Evolutionary conservation across 805 yeast genomes (phyloP), one percentile per base, ranked within the genome.

Genomic region (Clavispora vitiphila): DNA sequence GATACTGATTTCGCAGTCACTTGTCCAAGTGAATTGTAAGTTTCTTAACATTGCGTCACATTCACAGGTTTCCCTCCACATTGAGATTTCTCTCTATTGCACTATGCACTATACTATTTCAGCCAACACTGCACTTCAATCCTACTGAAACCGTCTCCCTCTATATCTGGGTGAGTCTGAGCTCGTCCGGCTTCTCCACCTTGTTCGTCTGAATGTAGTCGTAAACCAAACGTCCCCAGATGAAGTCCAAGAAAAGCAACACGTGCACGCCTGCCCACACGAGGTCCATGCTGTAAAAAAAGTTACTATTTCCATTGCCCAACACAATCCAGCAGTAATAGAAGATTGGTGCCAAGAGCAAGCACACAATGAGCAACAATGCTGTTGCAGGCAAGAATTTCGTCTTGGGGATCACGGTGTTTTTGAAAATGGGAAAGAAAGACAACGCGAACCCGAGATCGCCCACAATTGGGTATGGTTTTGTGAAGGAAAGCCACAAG

Each of bases 291-390:
- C 98, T 96, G 67, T 91, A 93, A 67, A 89, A 93, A 69, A 93
- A 93, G 63, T 93, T 93, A 39, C 96, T 82, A 65, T 93, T 93
- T 21, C 99, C 99, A 24, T 93, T 87, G 11, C 96, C 96, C 43
- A 87, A 71, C 44, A 83, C 84, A 51, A 91, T 86, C 99, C 99
- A 93, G 45, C 93, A 76, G 61, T 88, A 88, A 66, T 89, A 89
- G 60, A 91, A 93, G 8, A 87, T 80, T 2, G 98, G 97, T 5
- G 93, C 79, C 37, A 93, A 71, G 2, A 86, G 69, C 18, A 85
- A 62, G 18, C 83, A 71, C 36, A 64, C 58, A 25, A 65, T 48
- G 26, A 85, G 65, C 8, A 80, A 70, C 32, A 86, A 60, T 2
- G 72, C 70, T 4, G 64, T 56, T 36, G 65, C 44, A 26, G 78